These are phyloP conservation scores for Penicillium sp. DNA, from an alignment of 2,329 filamentous ascomycete genomes.

Conservation along the genomic window DNA sequence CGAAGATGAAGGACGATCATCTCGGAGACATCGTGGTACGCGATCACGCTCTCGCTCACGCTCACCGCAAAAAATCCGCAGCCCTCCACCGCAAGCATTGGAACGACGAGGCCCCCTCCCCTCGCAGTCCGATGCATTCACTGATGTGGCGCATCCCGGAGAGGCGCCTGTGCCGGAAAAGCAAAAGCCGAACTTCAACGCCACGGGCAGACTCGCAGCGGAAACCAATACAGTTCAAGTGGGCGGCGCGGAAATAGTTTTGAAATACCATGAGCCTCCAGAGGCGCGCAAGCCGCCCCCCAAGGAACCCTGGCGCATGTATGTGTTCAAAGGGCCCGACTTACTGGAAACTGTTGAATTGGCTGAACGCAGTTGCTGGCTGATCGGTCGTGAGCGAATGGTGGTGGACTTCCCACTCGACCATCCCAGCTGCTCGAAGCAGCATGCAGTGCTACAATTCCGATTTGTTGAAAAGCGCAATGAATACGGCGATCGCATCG, in stretches of 20 bases:
- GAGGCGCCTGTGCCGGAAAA: constrained; percentile 45
- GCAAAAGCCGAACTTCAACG: constrained; percentile 83
- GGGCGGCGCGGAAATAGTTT: constrained; percentile 63
- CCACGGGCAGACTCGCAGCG: constrained; percentile 78
- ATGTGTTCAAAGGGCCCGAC: constrained; percentile 82
- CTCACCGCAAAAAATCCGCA: constrained; percentile 30
- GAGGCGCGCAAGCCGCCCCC: constrained; percentile 85
- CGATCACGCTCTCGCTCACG: constrained; percentile 24
- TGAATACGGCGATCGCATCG: constrained; percentile 80
- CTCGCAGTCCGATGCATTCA: constrained; percentile 48
- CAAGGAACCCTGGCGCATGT: constrained; percentile 80
- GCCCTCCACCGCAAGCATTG: constrained; percentile 23
- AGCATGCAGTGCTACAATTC: constrained; percentile 95
- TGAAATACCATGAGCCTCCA: constrained; percentile 94
- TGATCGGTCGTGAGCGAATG: constrained; percentile 75
- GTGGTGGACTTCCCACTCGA: constrained; percentile 83
- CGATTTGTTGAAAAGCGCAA: constrained; percentile 78
- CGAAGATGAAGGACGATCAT: constrained; percentile 21
- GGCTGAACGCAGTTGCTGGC: constrained; percentile 77
- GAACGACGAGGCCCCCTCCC: constrained; percentile 45
- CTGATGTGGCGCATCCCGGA: constrained; percentile 26
- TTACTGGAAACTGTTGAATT: constrained; percentile 80
- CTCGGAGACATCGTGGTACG: constrained; percentile 23
- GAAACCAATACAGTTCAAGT: constrained; percentile 76
- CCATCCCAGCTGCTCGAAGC: constrained; percentile 90